Evolutionary conservation across 768 basidiomycete species (phyloP).

Genomic region (Auriculariales sp.): DNA sequence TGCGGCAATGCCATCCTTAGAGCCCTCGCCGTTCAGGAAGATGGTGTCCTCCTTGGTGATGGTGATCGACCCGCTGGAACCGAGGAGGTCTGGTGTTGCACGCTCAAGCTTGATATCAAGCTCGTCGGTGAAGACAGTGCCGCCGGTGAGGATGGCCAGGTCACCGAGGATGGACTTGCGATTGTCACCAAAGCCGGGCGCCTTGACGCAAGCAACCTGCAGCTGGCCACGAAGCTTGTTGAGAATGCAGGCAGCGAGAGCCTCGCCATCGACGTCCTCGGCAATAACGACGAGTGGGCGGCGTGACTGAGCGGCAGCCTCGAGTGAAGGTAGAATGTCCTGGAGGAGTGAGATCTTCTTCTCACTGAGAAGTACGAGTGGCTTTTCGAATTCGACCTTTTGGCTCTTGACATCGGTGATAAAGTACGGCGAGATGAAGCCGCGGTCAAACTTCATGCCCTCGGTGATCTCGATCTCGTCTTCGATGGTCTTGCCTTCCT

Average conservation of each 20-base stretch:
- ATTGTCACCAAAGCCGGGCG: conserved; percentile 98
- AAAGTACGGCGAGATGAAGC: conserved; percentile 96
- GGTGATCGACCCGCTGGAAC: conserved; percentile 79
- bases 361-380: conserved; percentile 82
- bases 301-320: conserved; percentile 47
- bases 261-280: conserved; percentile 96
- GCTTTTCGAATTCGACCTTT: conserved; percentile 95
- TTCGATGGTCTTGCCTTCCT: conserved; percentile 95
- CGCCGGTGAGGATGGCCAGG: conserved; percentile 91
- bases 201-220: conserved; percentile 87
- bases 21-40: conserved; percentile 83
- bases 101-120: conserved; percentile 96
- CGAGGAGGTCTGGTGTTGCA: conserved; percentile 77
- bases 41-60: conserved; percentile 98
- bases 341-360: conserved; percentile 95
- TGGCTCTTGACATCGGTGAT: conserved; percentile 96
- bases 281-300: conserved; percentile 94
- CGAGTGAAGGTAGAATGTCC: conserved; percentile 88
- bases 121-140: conserved; percentile 93
- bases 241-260: conserved; percentile 91
- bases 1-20: conserved; percentile 77
- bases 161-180: conserved; percentile 96
- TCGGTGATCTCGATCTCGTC: conserved; percentile 99
- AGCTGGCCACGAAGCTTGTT: conserved; percentile 99
- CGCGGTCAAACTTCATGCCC: conserved; percentile 99